Base-by-base conservation (phyloP, 768 basidiomycete species). In the Lentinula guzmanii region DNA sequence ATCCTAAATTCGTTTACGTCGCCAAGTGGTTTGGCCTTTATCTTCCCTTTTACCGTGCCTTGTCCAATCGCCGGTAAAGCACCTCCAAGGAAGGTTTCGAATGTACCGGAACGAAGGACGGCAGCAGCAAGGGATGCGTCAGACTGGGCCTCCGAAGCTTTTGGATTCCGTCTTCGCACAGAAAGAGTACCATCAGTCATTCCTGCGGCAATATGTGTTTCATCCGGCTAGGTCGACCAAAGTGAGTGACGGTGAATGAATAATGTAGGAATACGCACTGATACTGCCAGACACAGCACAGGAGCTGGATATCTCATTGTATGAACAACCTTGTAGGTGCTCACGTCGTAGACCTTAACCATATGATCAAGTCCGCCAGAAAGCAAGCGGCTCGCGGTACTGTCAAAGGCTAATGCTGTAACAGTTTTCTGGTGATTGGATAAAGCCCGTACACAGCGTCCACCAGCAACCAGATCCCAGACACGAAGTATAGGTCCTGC, bases 361-460 rank as follows among this genome's bases (percentile, higher is more conserved):
- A 99, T 91, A 66, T 96, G 95, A 71, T 99, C 97, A 64, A 99
- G 78, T 46, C 91, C 86, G 34, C 94, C 97, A 0, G 93, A 93
- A 51, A 99, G 78, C 2, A 98, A 81, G 41, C 95, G 83, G 65
- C 85, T 84, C 31, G 90, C 86, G 54, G 78, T 82, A 34, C 89
- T 69, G 70, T 93, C 88, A 72, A 95, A 93, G 1, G 93, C 78
- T 46, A 97, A 80, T 15, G 93, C 83, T 0, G 96, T 98, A 60
- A 99, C 85, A 2, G 97, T 95, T 77, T 99, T 99, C 75, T 98
- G 96, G 71, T 99, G 97, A 76, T 98, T 98, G 39, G 94, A 96
- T 64, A 98, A 70, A 9, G 97, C 96, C 52, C 91, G 84, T 3
- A 90, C 81, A 74, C 96, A 98, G 48, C 89, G 85, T 13, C 92